Evolutionary conservation across 768 basidiomycete genomes (phyloP).

Genomic region (Strobilomyces confusus): DNA sequence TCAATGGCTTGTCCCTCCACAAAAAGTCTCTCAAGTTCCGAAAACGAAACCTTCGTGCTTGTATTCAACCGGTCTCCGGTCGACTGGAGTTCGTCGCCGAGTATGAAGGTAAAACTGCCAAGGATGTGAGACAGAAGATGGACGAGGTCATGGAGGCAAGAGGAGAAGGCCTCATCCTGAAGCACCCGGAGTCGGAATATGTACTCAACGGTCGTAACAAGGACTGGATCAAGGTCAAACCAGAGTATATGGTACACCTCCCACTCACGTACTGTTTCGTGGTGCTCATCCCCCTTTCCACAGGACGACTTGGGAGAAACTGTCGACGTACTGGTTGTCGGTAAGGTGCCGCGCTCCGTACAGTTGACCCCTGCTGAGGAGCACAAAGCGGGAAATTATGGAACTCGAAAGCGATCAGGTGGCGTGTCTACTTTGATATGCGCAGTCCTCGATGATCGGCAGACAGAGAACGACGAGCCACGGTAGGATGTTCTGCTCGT

Average conservation of each 20-base stretch:
- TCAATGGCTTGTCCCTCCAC: slow-evolving; percentile 79
- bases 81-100: slow-evolving; percentile 77
- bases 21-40: slow-evolving; percentile 69
- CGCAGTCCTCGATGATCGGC: slow-evolving; percentile 78
- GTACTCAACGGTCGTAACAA: slow-evolving; percentile 81
- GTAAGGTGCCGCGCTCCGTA: slow-evolving; percentile 37
- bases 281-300: background rate
- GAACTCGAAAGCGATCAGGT: slow-evolving; percentile 79
- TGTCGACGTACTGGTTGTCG: slow-evolving; percentile 87
- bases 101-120: slow-evolving; percentile 69
- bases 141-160: slow-evolving; percentile 78
- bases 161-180: slow-evolving; percentile 93
- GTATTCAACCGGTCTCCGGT: slow-evolving; percentile 66
- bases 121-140: slow-evolving; percentile 78
- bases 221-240: slow-evolving; percentile 95
- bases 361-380: background rate
- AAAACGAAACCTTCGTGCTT: slow-evolving; percentile 69
- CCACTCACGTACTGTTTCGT: background rate
- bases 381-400: slow-evolving; percentile 78
- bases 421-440: slow-evolving; percentile 88
- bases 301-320: slow-evolving; percentile 92
- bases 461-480: slow-evolving; percentile 48
- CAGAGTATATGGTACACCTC: slow-evolving; percentile 73
- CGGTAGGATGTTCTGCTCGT: slow-evolving; percentile 41
- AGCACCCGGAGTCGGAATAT: slow-evolving; percentile 79